Percentiles rank a stretch among this genome's conserved stretches.
These are phyloP conservation scores for Paracorniculantispora psalliotae DNA, from an alignment of 2,329 filamentous ascomycete species.

Conservation along the genomic window DNA sequence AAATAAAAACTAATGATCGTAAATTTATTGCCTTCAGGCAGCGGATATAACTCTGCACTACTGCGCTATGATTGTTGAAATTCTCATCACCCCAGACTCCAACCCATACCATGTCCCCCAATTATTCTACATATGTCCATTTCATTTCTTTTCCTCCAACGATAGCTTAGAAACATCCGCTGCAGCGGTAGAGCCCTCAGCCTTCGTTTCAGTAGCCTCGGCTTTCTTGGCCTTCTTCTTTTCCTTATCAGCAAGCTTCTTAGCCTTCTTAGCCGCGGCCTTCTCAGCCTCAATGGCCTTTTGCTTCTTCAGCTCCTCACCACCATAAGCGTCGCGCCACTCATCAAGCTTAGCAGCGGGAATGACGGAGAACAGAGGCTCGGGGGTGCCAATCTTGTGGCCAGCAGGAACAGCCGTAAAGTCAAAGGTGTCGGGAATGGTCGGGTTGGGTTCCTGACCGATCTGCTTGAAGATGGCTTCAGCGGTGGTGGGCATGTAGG, in stretches of 20 bases:
- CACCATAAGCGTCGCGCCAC: constrained; percentile 73
- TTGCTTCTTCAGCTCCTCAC: constrained; percentile 61
- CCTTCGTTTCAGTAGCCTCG: constrained; percentile 20
- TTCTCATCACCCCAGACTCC: constrained; percentile 10
- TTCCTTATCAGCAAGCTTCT: constrained; percentile 46
- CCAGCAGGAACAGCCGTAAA: constrained; percentile 60
- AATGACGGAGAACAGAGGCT: constrained; percentile 77
- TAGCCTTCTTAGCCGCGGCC: constrained; percentile 46
- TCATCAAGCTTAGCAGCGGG: constrained; percentile 75
- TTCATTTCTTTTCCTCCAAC: constrained; percentile 10
- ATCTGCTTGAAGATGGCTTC: constrained; percentile 75
- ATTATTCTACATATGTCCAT: constrained; percentile 2
- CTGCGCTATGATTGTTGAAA: constrained; percentile 7
- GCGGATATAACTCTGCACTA: constrained; percentile 2
- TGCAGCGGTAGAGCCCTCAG: not conserved
- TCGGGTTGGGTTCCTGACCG: constrained; percentile 43
- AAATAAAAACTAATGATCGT: not conserved
- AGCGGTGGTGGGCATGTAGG: constrained; percentile 80
- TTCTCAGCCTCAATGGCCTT: constrained; percentile 54
- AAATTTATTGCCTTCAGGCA: not conserved
- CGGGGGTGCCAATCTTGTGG: constrained; percentile 76
- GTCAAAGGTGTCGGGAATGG: constrained; percentile 64
- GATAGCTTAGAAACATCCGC: constrained; percentile 7
- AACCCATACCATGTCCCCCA: constrained; percentile 1
- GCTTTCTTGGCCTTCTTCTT: constrained; percentile 39